Evolutionary conservation across 2,329 filamentous ascomycete genomes (phyloP).

Genomic region (Xylaria sp.): DNA sequence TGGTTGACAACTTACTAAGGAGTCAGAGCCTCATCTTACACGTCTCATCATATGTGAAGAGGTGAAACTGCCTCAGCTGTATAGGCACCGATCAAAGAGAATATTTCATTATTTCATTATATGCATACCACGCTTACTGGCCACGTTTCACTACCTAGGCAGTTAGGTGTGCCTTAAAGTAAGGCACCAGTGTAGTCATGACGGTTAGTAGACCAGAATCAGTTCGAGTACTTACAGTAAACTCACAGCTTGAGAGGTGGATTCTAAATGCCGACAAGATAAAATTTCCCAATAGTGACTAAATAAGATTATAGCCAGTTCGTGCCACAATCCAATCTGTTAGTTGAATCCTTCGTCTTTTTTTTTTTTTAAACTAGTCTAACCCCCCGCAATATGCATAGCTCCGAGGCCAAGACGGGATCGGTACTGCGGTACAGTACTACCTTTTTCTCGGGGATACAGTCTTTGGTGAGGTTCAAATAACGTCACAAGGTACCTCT

Average conservation of each 20-base stretch:
- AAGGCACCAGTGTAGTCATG: too few species aligned
- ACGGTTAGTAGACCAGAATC: not conserved
- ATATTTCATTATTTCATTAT: conserved; percentile 19
- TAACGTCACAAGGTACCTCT: too few species aligned
- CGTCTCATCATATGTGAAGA: not conserved
- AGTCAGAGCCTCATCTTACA: conserved; percentile 19
- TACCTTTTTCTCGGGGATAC: too few species aligned
- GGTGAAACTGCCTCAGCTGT: conserved; percentile 3
- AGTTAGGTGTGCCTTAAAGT: not conserved
- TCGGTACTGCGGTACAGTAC: too few species aligned
- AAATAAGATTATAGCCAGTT: not conserved
- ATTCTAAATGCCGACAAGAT: not conserved
- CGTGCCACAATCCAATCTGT: not conserved
- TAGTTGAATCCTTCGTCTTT: not conserved
- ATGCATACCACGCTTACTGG: conserved; percentile 25
- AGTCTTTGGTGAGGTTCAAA: too few species aligned
- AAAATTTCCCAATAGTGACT: not conserved
- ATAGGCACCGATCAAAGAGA: not conserved
- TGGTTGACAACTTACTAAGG: not conserved
- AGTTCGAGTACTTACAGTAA: not conserved
- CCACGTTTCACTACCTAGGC: not conserved
- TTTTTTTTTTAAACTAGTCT: not conserved
- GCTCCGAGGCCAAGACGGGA: too few species aligned
- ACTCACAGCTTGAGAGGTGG: not conserved
- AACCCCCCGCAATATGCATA: too few species aligned